phyloP scores from a whole-genome alignment of 208 protist genomes.

The Trypanosoma brucei region DNA sequence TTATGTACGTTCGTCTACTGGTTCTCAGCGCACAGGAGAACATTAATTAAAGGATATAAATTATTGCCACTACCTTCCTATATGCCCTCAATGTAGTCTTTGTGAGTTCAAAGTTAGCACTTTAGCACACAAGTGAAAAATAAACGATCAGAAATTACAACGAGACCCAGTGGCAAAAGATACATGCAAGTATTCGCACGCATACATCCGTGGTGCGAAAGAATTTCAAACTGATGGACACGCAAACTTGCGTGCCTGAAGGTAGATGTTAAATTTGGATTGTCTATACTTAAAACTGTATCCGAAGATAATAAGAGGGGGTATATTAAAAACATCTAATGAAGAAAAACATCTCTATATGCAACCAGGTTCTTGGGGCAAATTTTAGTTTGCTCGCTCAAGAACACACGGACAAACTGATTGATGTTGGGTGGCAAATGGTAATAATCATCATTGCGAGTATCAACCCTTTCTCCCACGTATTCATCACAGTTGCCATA shows the following conservation, averaged over 20 bases:
- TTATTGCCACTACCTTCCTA: neutral
- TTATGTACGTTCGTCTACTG: slow-evolving; percentile 72
- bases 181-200: no score
- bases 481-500: no score
- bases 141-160: no score
- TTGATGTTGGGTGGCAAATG: neutral
- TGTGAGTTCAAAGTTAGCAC: slow-evolving; percentile 1
- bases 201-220: no score
- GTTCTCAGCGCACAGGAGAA: slow-evolving; percentile 54
- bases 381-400: neutral
- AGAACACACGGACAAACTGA: neutral
- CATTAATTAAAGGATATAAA: slow-evolving; percentile 30
- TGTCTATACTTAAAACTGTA: no score
- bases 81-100: slow-evolving; percentile 12
- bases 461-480: neutral
- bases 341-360: neutral
- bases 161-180: no score
- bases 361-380: neutral
- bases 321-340: neutral
- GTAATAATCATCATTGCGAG: neutral
- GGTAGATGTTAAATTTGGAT: no score
- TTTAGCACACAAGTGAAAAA: no score
- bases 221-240: no score
- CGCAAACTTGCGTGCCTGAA: no score
- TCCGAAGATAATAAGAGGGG: neutral